Evolutionary conservation across 176 grass and related monocot genomes (phyloP).

Genomic region (Raddia guianensis): DNA sequence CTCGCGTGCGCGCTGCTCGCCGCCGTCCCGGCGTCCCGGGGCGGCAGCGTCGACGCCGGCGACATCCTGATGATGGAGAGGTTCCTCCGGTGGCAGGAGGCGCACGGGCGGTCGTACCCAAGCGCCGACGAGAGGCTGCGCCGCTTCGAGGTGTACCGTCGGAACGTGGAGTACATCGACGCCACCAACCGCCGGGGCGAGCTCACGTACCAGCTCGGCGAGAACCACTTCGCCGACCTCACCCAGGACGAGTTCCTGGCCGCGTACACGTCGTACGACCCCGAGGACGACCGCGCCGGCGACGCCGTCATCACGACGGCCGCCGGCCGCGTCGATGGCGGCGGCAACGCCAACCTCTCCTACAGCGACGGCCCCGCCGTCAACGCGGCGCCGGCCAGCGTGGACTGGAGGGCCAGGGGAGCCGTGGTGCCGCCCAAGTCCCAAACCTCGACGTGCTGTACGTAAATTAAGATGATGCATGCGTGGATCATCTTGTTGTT

Average conservation of each 20-base stretch:
- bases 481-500: too few relatives aligned
- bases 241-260: conserved; percentile 53
- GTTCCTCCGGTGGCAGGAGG: conserved; percentile 39
- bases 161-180: conserved; percentile 50
- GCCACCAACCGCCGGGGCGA: conserved; percentile 24
- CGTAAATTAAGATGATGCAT: too few relatives aligned
- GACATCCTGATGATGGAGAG: conserved; percentile 47
- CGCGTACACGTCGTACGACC: not conserved
- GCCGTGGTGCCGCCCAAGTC: conserved; percentile 42
- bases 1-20: not conserved
- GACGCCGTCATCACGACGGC: not conserved
- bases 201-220: conserved; percentile 46
- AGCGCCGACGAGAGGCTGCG: conserved; percentile 31
- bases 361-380: not conserved
- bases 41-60: not conserved
- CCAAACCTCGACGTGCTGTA: conserved; percentile 29
- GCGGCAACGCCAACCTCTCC: not conserved
- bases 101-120: conserved; percentile 37
- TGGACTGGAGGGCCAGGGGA: conserved; percentile 43
- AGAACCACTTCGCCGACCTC: conserved; percentile 69
- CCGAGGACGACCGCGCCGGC: too few relatives aligned
- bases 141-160: conserved; percentile 54
- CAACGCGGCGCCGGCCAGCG: conserved; percentile 14
- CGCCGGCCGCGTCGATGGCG: not conserved
- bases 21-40: not conserved